Conservation (phyloP, 2,329 filamentous ascomycete species). For the Fusarium robinianum region DNA sequence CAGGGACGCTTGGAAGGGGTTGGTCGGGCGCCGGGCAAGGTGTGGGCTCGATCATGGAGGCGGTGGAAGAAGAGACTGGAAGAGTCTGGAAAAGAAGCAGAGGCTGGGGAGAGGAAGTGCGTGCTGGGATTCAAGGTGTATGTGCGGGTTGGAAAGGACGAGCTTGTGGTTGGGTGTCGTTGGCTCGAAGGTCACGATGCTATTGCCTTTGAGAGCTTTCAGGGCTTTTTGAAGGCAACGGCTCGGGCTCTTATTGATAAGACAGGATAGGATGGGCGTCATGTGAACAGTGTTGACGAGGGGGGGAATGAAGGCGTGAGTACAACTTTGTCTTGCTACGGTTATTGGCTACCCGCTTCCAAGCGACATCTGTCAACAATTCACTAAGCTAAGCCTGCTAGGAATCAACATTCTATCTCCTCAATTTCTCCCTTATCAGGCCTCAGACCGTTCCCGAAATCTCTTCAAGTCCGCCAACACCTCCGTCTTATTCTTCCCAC, state of each 20-base stretch:
- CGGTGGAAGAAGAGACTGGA: constrained; percentile 60
- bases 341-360: no score
- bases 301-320: no score
- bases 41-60: constrained; percentile 78
- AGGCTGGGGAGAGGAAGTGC: constrained; percentile 40
- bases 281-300: no score
- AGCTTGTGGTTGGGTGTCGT: constrained; percentile 58
- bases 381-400: constrained; percentile 1
- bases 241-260: constrained; percentile 16
- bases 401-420: no score
- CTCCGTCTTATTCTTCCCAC: constrained; percentile 45
- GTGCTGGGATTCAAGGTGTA: constrained; percentile 63
- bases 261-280: not conserved
- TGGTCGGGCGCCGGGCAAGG: constrained; percentile 69
- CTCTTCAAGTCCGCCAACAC: constrained; percentile 47
- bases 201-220: constrained; percentile 83
- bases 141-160: constrained; percentile 47
- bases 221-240: constrained; percentile 69
- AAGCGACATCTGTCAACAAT: not conserved
- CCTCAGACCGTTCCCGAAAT: constrained; percentile 18
- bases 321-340: no score
- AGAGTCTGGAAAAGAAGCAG: constrained; percentile 28
- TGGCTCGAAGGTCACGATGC: constrained; percentile 74
- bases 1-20: constrained; percentile 56
- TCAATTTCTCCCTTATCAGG: constrained; percentile 6